Conservation (phyloP, 176 grass and related monocot species). For the Rhipidocladum racemiflorum region DNA sequence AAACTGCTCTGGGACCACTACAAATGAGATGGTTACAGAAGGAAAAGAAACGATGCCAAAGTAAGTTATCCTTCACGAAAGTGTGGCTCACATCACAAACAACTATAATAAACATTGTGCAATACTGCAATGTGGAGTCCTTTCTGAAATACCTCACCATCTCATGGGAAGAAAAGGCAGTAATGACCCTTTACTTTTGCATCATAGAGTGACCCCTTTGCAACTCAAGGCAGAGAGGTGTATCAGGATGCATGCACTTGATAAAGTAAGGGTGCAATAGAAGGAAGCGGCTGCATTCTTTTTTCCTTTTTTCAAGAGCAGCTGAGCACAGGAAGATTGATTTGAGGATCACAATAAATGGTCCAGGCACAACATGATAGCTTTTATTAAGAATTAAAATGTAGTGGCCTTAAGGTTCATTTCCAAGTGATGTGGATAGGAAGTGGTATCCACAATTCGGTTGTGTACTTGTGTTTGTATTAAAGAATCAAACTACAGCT, state of each 20-base stretch:
- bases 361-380: no score
- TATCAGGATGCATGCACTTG: constrained; percentile 70
- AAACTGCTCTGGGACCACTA: constrained; percentile 85
- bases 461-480: no score
- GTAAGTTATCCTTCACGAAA: neutral
- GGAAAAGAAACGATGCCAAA: neutral
- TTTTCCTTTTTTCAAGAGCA: neutral
- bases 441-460: no score
- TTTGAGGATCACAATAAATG: no score
- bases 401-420: no score
- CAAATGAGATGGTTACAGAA: constrained; percentile 1
- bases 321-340: neutral
- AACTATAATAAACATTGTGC: neutral
- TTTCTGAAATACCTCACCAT: constrained; percentile 32
- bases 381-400: no score
- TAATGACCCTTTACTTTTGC: constrained; percentile 59
- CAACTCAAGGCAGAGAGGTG: constrained; percentile 58
- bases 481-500: no score
- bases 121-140: constrained; percentile 46
- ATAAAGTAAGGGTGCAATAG: neutral
- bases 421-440: no score
- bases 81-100: neutral
- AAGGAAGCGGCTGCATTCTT: neutral
- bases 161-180: constrained; percentile 39
- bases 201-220: constrained; percentile 71